Evolutionary conservation across 176 grass and related monocot genomes (phyloP).

Genomic region (Aegilops bicornis): DNA sequence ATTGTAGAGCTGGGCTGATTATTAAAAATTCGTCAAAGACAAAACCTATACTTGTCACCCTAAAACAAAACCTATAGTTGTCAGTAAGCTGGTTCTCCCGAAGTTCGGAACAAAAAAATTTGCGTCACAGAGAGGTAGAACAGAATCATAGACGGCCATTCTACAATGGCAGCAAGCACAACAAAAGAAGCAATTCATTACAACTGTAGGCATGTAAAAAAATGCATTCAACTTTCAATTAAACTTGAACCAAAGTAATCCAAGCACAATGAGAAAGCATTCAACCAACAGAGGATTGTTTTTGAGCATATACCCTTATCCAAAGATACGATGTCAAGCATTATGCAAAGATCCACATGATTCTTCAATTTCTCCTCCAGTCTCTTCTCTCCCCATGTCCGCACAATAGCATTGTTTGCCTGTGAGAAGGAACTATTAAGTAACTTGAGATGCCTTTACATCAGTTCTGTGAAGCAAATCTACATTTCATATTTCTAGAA

Average conservation of each 20-base stretch:
- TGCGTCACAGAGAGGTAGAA: neutral
- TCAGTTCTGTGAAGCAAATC: neutral
- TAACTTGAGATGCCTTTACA: neutral
- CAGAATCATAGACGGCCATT: neutral
- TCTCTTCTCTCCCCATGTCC: conserved; percentile 66
- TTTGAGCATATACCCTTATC: conserved; percentile 59
- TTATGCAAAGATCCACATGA: conserved; percentile 73
- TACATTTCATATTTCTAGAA: neutral
- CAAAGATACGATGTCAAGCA: conserved; percentile 68
- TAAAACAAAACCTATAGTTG: neutral
- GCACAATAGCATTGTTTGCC: conserved; percentile 77
- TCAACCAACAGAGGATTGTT: neutral
- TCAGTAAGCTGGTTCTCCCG: neutral
- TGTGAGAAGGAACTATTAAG: conserved; percentile 23
- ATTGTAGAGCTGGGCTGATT: neutral
- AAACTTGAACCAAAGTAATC: neutral
- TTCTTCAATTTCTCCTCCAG: conserved; percentile 62
- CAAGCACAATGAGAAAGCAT: neutral
- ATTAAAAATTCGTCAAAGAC: neutral
- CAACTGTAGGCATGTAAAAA: neutral
- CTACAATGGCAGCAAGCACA: neutral
- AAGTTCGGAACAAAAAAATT: neutral
- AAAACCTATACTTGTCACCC: neutral
- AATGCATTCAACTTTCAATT: neutral
- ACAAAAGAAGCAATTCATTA: neutral